Evolutionary conservation across 768 basidiomycete species (phyloP), one percentile per base, ranked within the genome.

Genomic region (Omphalotus guepiniiformis): DNA sequence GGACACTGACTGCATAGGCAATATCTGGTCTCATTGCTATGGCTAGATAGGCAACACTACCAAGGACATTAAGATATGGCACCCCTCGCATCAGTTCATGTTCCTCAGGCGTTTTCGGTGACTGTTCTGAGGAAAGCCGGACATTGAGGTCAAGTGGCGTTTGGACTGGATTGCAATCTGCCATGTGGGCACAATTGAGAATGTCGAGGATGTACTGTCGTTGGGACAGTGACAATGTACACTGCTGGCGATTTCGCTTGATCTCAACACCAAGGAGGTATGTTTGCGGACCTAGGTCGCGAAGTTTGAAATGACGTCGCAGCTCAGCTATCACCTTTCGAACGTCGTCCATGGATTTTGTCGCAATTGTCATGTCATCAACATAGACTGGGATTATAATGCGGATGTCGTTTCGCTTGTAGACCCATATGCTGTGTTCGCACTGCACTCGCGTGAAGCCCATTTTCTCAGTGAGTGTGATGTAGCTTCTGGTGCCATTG

Each of bases 301-400:
- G 3, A 21, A 67, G 41, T 46, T 63, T 61, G 54, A 68, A 66
- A 22, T 51, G 47, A 34, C 43, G 37, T 6, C 25, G 16, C 2
- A 71, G 53, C 2, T 65, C 53, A 0, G 35, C 47, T 13, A 63
- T 63, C 47, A 61, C 22, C 12, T 52, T 32, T 27, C 55, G 44
- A 42, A 60, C 48, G 4, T 39, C 48, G 13, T 28, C 37, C 5
- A 21, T 43, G 42, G 30, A 44, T 29, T 7, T 32, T 15, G 15
- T 23, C n/a, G 6, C 6, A 42, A 22, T 42, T 8, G 21, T 28
- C 18, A 42, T 42, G 7, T 23, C 18, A 15, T 42, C 15, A 26
- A 42, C 40, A 41, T 52, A 65, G 2, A 64, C 58, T 6, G 58
- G 59, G 16, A 67, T 39, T 26, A 68, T 58, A 26, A 66, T 54